Conservation (phyloP, 805 yeast genomes). For the Naumovozyma castellii region DNA sequence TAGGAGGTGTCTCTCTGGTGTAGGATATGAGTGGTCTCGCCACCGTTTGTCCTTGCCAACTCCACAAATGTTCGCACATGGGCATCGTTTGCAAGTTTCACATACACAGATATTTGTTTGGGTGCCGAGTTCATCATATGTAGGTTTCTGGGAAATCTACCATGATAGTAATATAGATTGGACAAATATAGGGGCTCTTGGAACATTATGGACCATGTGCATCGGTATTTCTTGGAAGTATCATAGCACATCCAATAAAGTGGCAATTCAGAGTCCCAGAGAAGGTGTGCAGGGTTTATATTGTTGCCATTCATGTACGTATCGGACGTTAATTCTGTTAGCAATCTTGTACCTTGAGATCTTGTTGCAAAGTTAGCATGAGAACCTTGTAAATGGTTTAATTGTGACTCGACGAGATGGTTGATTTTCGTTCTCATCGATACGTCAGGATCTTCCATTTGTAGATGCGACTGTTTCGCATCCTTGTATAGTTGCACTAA, state of each 20-base stretch:
- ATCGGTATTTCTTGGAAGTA: constrained; percentile 16
- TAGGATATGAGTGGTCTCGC: neutral
- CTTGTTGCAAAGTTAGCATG: constrained; percentile 25
- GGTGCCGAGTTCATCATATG: constrained; percentile 35
- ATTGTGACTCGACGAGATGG: neutral
- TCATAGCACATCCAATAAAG: constrained; percentile 27
- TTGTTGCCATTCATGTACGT: constrained; percentile 25
- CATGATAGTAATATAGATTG: constrained; percentile 30
- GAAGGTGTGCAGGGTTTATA: constrained; percentile 19
- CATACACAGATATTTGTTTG: constrained; percentile 26
- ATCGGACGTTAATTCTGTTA: constrained; percentile 31
- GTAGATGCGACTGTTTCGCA: neutral
- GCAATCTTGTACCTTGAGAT: constrained; percentile 31
- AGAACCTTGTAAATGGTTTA: neutral
- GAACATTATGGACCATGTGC: constrained; percentile 32
- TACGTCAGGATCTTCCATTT: neutral
- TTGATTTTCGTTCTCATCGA: neutral
- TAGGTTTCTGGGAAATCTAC: constrained; percentile 29
- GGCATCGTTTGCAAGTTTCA: constrained; percentile 13
- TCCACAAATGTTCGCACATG: constrained; percentile 7
- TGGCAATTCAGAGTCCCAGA: constrained; percentile 16
- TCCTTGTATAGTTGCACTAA: neutral
- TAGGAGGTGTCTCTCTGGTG: constrained; percentile 13
- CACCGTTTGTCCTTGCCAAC: constrained; percentile 10
- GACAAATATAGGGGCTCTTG: constrained; percentile 32